Percentiles rank a stretch among this genome's conserved stretches.
Evolutionary conservation across 805 yeast species (phyloP).

Genomic region (Clavispora carvajalis): DNA sequence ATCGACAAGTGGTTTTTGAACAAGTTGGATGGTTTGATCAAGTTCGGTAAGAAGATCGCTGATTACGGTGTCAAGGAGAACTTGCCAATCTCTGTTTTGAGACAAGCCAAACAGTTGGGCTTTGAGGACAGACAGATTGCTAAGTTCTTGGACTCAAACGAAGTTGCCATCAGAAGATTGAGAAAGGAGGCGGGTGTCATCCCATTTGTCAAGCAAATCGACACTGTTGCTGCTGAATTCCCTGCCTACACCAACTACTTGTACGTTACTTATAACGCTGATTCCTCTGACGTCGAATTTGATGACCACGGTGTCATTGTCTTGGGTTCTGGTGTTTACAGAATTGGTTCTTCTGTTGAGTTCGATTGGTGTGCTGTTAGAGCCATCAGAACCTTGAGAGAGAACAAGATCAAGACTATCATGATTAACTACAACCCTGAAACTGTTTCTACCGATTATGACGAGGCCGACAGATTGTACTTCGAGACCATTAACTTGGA

Average conservation of each 20-base stretch:
- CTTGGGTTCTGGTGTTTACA: conserved; percentile 97
- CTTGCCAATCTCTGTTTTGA: conserved; percentile 55
- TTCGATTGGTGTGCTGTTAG: conserved; percentile 99
- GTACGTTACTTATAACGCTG: conserved; percentile 93
- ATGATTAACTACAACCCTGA: conserved; percentile 98
- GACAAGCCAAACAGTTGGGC: conserved; percentile 86
- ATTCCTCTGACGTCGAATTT: conserved; percentile 75
- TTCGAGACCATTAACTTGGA: conserved; percentile 93
- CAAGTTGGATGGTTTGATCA: conserved; percentile 74
- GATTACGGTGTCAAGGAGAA: conserved; percentile 53
- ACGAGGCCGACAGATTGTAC: conserved; percentile 95
- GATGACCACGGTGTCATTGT: conserved; percentile 91
- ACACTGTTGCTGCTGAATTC: conserved; percentile 97
- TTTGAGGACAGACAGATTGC: conserved; percentile 95
- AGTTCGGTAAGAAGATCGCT: conserved; percentile 59
- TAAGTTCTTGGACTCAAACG: conserved; percentile 62
- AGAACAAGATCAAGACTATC: conserved; percentile 79
- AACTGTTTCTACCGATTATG: conserved; percentile 96
- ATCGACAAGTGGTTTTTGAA: conserved; percentile 95
- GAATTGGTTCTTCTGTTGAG: conserved; percentile 97
- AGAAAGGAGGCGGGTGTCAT: conserved; percentile 76
- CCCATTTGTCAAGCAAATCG: conserved; percentile 95
- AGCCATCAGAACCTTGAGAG: conserved; percentile 90
- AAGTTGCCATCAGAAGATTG: conserved; percentile 74
- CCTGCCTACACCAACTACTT: conserved; percentile 95